Conservation (phyloP, 2,329 filamentous ascomycete genomes). For the Gnomoniopsis smithogilvyi region DNA sequence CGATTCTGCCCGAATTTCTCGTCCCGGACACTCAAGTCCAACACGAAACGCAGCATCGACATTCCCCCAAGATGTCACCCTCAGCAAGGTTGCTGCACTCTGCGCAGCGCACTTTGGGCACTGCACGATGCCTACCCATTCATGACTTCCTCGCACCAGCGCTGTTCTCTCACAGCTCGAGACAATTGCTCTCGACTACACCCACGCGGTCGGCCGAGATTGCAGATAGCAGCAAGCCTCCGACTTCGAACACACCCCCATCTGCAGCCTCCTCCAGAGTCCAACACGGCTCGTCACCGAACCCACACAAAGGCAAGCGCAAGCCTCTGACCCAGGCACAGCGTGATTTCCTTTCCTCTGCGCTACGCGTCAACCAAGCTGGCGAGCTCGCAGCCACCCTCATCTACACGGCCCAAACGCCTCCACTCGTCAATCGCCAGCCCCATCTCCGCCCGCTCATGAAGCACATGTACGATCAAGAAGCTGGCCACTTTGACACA, state of each 20-base stretch:
- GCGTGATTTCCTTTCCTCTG: slow-evolving; percentile 70
- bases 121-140: slow-evolving; percentile 21
- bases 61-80: slow-evolving; percentile 21
- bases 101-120: slow-evolving; percentile 19
- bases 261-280: background rate
- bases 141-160: slow-evolving; percentile 38
- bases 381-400: slow-evolving; percentile 95
- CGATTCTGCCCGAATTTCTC: background rate
- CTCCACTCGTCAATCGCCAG: slow-evolving; percentile 73
- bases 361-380: slow-evolving; percentile 93
- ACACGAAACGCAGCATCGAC: background rate
- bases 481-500: slow-evolving; percentile 78
- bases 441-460: slow-evolving; percentile 88
- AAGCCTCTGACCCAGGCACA: slow-evolving; percentile 68
- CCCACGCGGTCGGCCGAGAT: slow-evolving; percentile 15
- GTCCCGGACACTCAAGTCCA: background rate
- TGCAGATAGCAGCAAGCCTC: slow-evolving; percentile 6
- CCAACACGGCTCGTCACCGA: slow-evolving; percentile 17
- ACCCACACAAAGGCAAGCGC: slow-evolving; percentile 34
- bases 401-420: slow-evolving; percentile 88
- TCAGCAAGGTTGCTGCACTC: slow-evolving; percentile 20
- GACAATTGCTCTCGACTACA: slow-evolving; percentile 17
- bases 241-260: background rate
- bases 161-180: slow-evolving; percentile 24
- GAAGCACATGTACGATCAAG: slow-evolving; percentile 98